phyloP scores from a whole-genome alignment of 352 stramenopile genomes.

The Phytophthora citricola region DNA sequence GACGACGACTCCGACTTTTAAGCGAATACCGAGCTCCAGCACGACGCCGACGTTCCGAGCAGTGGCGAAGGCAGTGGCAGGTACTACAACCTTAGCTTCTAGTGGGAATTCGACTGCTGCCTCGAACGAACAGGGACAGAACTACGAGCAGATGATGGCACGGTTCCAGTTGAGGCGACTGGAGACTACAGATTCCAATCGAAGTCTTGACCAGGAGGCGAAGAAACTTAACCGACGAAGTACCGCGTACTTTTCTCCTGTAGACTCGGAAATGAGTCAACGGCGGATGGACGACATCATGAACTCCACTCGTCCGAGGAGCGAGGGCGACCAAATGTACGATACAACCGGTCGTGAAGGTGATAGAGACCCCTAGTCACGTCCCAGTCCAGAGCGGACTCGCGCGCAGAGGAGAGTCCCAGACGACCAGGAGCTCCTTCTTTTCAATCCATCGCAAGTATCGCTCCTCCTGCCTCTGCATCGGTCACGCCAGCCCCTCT shows the following conservation, averaged over 20 bases:
- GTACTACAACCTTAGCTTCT: constrained; percentile 3
- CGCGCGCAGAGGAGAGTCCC: constrained; percentile 23
- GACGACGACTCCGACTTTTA: constrained; percentile 12
- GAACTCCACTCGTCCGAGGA: constrained; percentile 14
- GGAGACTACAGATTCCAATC: constrained; percentile 12
- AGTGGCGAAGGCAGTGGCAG: constrained; percentile 23
- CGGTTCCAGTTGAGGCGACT: constrained; percentile 55
- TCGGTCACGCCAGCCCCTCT: constrained; percentile 15
- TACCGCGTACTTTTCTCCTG: constrained; percentile 11
- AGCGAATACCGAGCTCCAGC: constrained; percentile 21
- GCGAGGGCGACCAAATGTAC: constrained; percentile 23
- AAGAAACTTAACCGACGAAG: constrained; percentile 11
- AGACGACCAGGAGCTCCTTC: constrained; percentile 21
- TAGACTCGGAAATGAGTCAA: constrained; percentile 30
- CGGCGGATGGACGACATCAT: constrained; percentile 20
- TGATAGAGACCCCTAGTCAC: constrained; percentile 15
- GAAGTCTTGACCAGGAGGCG: constrained; percentile 4
- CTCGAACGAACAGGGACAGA: constrained; percentile 21
- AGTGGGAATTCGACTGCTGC: constrained; percentile 8
- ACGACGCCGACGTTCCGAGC: constrained; percentile 12
- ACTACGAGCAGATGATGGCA: constrained; percentile 62
- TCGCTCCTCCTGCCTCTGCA: constrained; percentile 9
- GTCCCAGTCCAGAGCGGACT: constrained; percentile 19
- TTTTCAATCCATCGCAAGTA: constrained; percentile 14
- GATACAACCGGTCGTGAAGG: constrained; percentile 6